Conservation (phyloP, 1,139 yeast species). For the Blastobotrys apis region DNA sequence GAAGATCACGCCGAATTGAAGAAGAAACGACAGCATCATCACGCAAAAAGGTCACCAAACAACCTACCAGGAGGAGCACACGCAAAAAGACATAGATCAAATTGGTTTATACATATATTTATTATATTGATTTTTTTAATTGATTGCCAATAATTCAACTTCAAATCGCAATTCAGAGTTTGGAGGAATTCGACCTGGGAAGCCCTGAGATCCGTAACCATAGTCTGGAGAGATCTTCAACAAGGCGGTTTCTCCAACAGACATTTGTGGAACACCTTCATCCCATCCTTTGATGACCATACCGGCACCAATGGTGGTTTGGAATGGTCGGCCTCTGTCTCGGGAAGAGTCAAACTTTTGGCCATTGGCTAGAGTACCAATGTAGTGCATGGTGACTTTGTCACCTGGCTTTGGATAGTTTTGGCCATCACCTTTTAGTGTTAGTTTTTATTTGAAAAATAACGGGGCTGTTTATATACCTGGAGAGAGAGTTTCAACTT, state of each 20-base stretch:
- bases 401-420: conserved; percentile 86
- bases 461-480: no score
- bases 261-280: conserved; percentile 82
- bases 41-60: conserved; percentile 9
- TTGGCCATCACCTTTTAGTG: conserved; percentile 62
- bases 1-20: conserved; percentile 2
- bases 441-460: not conserved
- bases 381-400: conserved; percentile 80
- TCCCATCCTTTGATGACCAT: conserved; percentile 93
- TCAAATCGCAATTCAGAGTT: conserved; percentile 90
- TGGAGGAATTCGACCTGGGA: conserved; percentile 95
- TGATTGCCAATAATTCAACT: conserved; percentile 78
- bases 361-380: conserved; percentile 91
- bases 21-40: conserved; percentile 1
- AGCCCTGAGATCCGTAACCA: conserved; percentile 92
- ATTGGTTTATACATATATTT: no score
- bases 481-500: conserved; percentile 36
- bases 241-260: conserved; percentile 87
- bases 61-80: conserved; percentile 21
- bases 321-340: conserved; percentile 92
- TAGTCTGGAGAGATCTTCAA: conserved; percentile 88
- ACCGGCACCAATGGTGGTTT: conserved; percentile 89
- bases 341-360: conserved; percentile 92
- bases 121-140: no score
- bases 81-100: conserved; percentile 26